Evolutionary conservation across 306 rosid genomes (phyloP), one percentile per base, ranked within the genome.

Genomic region (Comarum palustre): DNA sequence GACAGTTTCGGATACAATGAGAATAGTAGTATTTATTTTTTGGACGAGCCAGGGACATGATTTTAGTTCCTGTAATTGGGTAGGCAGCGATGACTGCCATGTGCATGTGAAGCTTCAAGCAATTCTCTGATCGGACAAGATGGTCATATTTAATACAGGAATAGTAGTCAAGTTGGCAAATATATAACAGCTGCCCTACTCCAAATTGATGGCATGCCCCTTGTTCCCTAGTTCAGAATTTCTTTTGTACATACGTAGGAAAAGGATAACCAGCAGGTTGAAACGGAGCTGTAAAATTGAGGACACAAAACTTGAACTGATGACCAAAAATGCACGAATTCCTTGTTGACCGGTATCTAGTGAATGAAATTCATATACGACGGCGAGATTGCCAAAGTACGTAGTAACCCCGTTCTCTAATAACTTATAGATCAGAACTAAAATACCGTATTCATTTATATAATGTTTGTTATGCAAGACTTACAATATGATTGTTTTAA

Each of bases 31-130:
- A 60, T 15, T 31, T 19, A 31, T 29, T 29, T 29, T 39, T 0
- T 59, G 65, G 20, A 29, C 14, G 65, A 27, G 3, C 41, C 22
- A 38, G 1, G 8, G 8, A 8, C 39, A 29, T 8, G 67, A 3
- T 31, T 62, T 32, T 62, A 34, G 42, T 62, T 62, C 45, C 25
- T 62, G 67, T 27, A 62, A 15, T 34, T 62, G 67, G 27, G 67
- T 19, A 62, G 67, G n/a, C 25, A 34, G 45, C 27, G 45, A 62
- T 62, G 31, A 29, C 31, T 29, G 31, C 31, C 31, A 29, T 29
- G 31, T 29, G 67, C 34, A 27, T 25, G 15, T 4, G 43, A 62
- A 16, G 67, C 25, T 62, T 62, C 27, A 29, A 62, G 67, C 43
- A 61, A 32, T 34, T 3, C 7, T 32, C 13, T 34, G 67, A 62